Percentiles rank a stretch among this genome's conserved stretches.
Evolutionary conservation across 306 rosid species (phyloP).

Genomic region (Crotalaria pallida): DNA sequence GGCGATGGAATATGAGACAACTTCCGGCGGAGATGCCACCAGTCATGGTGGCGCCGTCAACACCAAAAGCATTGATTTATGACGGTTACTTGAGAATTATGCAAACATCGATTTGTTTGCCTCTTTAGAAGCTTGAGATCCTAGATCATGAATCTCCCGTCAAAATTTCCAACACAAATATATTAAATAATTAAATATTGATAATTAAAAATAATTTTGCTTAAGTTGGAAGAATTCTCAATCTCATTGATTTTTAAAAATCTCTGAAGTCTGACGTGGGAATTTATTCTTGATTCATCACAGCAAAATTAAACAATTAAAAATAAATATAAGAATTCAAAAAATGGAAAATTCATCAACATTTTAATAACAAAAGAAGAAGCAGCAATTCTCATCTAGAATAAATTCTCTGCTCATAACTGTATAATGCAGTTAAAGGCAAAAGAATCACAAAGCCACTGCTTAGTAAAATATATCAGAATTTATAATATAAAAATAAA

Average conservation of each 20-base stretch:
- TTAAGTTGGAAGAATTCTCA: too few species aligned
- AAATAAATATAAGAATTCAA: too few species aligned
- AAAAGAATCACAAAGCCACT: constrained; percentile 55
- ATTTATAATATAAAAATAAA: too few species aligned
- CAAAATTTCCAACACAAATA: neutral
- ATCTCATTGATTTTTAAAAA: too few species aligned
- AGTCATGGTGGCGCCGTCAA: constrained; percentile 31
- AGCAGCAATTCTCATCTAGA: constrained; percentile 37
- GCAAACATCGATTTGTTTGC: constrained; percentile 48
- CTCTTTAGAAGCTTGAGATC: constrained; percentile 26
- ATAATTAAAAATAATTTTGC: too few species aligned
- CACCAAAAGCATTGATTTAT: constrained; percentile 25
- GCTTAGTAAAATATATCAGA: too few species aligned
- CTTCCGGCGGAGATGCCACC: constrained; percentile 41
- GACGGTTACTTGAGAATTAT: constrained; percentile 61
- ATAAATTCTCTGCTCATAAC: constrained; percentile 28
- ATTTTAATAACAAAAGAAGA: accelerated
- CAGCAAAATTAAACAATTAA: too few species aligned
- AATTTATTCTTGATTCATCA: too few species aligned
- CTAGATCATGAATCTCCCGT: constrained; percentile 42
- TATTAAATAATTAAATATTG: too few species aligned
- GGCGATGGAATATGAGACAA: constrained; percentile 72
- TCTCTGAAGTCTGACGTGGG: too few species aligned
- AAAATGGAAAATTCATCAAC: neutral
- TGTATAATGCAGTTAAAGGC: constrained; percentile 60